Base-by-base conservation (phyloP, 2,329 filamentous ascomycete species). In the Colletotrichum trifolii region DNA sequence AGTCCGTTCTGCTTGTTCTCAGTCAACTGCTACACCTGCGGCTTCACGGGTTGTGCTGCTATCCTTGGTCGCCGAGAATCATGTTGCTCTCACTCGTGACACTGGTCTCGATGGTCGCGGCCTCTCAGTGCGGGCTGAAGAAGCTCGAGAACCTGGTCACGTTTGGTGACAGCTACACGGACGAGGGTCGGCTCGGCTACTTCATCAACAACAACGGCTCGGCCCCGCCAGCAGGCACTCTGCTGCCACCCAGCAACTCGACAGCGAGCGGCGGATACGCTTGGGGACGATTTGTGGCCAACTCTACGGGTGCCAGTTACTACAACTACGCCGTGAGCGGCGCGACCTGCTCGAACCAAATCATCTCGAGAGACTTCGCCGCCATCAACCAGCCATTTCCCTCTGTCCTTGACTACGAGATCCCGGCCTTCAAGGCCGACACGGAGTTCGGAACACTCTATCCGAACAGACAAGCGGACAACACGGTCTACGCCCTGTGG, bases 141-240 rank as follows among this genome's bases (percentile, higher is more conserved):
- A 79, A 81, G 42, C 88, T 92, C 72, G 82, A 86, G 35, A 89
- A 87, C 54, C 74, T 93, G 42, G 84, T 93, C 43, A 83, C 88
- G 0, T 93, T 94, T 72, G 91, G 91, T 11, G 90, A 93, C 75
- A 92, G 89, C 75, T 94, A 91, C 72, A 92, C 90, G 1, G 92
- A 94, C 72, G 89, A 93, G 71, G 87, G 84, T 11, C 85, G 91
- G 9, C 74, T 92, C 9, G 72, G 73, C 9, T 93, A 92, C 73
- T 90, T 94, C 72, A 77, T 79, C 62, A 76, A 71, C 39, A 79
- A 90, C 69, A 81, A 87, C 69, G 87, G 86, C 46, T 77, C 79
- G 6, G 81, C 86, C 1, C 91, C 91, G 2, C 90, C 91, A 0
- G 77, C 87, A 1, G 91, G 90, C 8, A 70, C 74, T 12, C 72